Evolutionary conservation across 176 grass and related monocot genomes (phyloP), one percentile per base, ranked within the genome.

Genomic region (Tillandsia leiboldiana): DNA sequence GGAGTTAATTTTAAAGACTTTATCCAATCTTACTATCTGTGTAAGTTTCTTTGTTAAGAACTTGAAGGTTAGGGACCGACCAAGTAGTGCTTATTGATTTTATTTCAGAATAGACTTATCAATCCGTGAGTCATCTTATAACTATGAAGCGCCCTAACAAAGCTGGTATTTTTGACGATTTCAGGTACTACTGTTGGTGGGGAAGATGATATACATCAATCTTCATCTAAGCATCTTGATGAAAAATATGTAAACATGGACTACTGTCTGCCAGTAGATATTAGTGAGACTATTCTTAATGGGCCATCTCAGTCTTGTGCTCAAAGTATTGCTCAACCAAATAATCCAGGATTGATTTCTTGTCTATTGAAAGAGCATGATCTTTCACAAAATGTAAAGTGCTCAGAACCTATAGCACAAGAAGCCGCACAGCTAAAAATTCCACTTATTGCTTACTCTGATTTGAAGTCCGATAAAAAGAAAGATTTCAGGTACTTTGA

Each of bases 381-480:
- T 47, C 42, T 14, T 77, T 69, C 13, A 54, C 54, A 73, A 20
- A 85, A 82, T 77, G 49, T 48, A 26, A 67, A 52, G 56, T 66
- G 63, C 50, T 69, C 48, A 75, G 67, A 83, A 76, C 65, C 76
- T 70, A 65, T 15, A 76, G 79, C 64, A n/a, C 76, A 78, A 81
- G 68, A 73, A 72, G 23, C 63, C 66, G 20, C 51, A 17, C 80
- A 77, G 8, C 28, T 48, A 0, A 77, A 77, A 23, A 58, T 76
- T 51, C 86, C 84, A 68, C 72, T 84, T 29, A 74, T 92, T 49
- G 33, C 89, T 27, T 78, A 49, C 6, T 85, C 82, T 73, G 77
- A 85, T 82, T 64, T 82, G 48, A 96, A 81, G 47, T 63, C 75
- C 64, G 69, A 88, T 76, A 87, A 81, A 81, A 90, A 79, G 68